phyloP scores from a whole-genome alignment of 345 rosid species.

The Boechera retrofracta region DNA sequence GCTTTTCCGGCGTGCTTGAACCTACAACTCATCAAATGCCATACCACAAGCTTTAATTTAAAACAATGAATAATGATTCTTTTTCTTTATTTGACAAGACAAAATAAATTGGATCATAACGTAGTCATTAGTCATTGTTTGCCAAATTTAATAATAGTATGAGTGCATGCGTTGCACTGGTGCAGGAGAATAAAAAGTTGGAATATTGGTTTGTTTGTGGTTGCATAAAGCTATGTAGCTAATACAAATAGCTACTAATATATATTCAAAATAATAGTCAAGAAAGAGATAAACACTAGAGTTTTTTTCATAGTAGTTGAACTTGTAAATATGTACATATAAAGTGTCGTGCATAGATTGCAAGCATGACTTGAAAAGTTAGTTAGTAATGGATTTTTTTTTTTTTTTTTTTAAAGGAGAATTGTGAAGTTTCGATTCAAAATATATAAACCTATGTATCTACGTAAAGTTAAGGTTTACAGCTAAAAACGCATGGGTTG shows the following conservation, averaged over 20 bases:
- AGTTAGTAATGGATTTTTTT: background rate
- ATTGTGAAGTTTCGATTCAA: background rate
- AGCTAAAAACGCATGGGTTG: slow-evolving; percentile 34
- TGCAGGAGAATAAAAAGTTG: slow-evolving; percentile 20
- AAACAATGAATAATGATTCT: slow-evolving; percentile 8
- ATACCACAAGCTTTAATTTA: slow-evolving; percentile 26
- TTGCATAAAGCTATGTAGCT: slow-evolving; percentile 30
- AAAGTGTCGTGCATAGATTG: slow-evolving; percentile 18
- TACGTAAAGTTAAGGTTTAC: slow-evolving; percentile 24
- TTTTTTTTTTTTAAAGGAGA: background rate
- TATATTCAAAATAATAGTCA: background rate
- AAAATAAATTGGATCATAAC: slow-evolving; percentile 39
- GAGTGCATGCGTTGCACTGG: slow-evolving; percentile 32
- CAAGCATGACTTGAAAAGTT: slow-evolving; percentile 5
- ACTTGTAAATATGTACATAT: background rate
- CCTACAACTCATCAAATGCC: slow-evolving; percentile 47
- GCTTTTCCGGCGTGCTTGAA: slow-evolving; percentile 64
- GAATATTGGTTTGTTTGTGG: slow-evolving; percentile 12
- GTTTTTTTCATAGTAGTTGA: background rate
- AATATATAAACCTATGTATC: slow-evolving; percentile 11
- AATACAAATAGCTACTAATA: background rate
- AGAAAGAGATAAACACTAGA: slow-evolving; percentile 14
- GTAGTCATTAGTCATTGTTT: slow-evolving; percentile 17
- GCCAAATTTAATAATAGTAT: slow-evolving; percentile 22
- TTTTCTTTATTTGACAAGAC: slow-evolving; percentile 33